phyloP scores from a whole-genome alignment of 108 stramenopile genomes.

The Discostella pseudostelligera region DNA sequence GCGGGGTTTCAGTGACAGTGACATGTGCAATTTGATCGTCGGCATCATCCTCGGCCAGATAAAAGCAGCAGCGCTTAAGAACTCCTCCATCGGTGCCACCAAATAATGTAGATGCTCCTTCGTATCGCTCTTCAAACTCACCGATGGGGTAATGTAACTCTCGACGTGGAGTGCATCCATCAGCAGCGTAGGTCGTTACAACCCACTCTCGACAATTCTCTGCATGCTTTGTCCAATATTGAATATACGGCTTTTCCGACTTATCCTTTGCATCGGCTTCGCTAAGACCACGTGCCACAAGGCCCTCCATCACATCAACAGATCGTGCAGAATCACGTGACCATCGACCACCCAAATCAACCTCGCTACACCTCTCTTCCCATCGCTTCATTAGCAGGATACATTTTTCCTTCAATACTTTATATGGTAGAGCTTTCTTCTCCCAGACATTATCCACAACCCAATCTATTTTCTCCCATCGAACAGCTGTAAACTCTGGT shows the following conservation, averaged over 20 bases:
- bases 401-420: conserved; percentile 16
- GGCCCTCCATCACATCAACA: conserved; percentile 27
- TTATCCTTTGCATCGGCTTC: conserved; percentile 27
- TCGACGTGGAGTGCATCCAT: conserved; percentile 31
- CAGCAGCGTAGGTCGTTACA: conserved; percentile 38
- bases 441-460: conserved; percentile 51
- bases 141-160: conserved; percentile 43
- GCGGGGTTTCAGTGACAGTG: conserved; percentile 29
- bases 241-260: conserved; percentile 45
- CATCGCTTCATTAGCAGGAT: conserved; percentile 20
- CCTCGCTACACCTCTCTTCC: conserved; percentile 30
- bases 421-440: conserved; percentile 43
- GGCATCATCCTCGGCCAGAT: conserved; percentile 42
- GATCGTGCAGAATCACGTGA: conserved; percentile 36
- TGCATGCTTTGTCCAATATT: conserved; percentile 33
- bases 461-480: conserved; percentile 41
- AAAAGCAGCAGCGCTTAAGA: conserved; percentile 37
- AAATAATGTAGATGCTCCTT: conserved; percentile 44
- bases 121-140: conserved; percentile 42
- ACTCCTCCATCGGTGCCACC: conserved; percentile 23
- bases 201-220: conserved; percentile 22
- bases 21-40: conserved; percentile 39
- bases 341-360: conserved; percentile 45
- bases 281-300: conserved; percentile 35
- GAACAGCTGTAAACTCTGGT: conserved; percentile 43